Evolutionary conservation across 768 basidiomycete species (phyloP).

Genomic region (Boletus insuetus): DNA sequence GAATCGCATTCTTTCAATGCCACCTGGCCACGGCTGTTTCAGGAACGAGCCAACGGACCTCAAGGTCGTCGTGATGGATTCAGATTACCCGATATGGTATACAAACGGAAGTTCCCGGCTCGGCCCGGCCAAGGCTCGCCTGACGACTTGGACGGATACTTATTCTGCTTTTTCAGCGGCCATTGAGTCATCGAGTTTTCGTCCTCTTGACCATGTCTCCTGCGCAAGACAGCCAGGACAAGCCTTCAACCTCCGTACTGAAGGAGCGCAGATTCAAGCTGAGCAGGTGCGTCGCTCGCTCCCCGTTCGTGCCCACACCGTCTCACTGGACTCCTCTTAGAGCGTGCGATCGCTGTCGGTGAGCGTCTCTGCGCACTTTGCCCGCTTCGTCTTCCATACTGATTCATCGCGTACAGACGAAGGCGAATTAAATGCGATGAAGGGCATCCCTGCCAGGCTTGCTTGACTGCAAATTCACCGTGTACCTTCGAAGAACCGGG

Average conservation of each 20-base stretch:
- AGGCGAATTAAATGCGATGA: constrained; percentile 87
- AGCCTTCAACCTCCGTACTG: constrained; percentile 48
- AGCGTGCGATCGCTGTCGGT: constrained; percentile 91
- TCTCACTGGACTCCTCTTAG: constrained; percentile 33
- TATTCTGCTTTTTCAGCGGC: constrained; percentile 19
- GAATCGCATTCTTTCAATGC: not conserved
- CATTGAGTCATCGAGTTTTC: constrained; percentile 3
- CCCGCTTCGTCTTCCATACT: not conserved
- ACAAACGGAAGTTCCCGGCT: constrained; percentile 22
- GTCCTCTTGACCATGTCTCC: constrained; percentile 28
- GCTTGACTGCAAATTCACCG: constrained; percentile 74
- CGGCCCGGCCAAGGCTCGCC: constrained; percentile 24
- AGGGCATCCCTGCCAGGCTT: constrained; percentile 86
- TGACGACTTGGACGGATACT: constrained; percentile 24
- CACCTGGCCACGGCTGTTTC: constrained; percentile 22
- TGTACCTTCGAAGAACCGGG: constrained; percentile 89
- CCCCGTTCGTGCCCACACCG: not conserved
- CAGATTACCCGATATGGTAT: constrained; percentile 28
- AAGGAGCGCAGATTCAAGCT: constrained; percentile 87
- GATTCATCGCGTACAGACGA: constrained; percentile 45
- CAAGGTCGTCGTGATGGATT: not conserved
- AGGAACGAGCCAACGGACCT: constrained; percentile 20
- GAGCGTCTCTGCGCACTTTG: constrained; percentile 33
- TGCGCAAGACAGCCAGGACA: constrained; percentile 39
- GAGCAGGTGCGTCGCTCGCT: constrained; percentile 56